These are phyloP conservation scores for Cymodocea nodosa DNA, from an alignment of 116 monocot genomes.

Conservation along the genomic window DNA sequence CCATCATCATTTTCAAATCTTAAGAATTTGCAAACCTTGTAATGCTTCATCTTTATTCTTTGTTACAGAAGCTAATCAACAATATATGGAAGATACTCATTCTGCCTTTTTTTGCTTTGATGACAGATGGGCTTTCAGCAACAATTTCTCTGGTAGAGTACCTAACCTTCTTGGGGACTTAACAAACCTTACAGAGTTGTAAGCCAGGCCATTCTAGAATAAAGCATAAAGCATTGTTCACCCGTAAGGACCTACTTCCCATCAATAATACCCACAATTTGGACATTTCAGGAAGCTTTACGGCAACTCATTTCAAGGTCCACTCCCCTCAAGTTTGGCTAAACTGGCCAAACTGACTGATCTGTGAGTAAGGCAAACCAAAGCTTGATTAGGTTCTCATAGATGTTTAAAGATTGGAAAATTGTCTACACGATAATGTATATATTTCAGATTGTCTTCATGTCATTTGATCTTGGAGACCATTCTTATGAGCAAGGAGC, in stretches of 20 bases:
- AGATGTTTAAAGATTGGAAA: too few species aligned
- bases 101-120: background rate
- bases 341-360: slow-evolving; percentile 29
- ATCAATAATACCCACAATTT: background rate
- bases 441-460: too few species aligned
- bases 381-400: too few species aligned
- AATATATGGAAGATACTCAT: background rate
- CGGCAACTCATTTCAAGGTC: slow-evolving; percentile 73
- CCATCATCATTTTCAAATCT: slow-evolving; percentile 7
- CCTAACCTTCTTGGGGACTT: slow-evolving; percentile 3
- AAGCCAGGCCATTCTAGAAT: background rate
- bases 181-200: background rate
- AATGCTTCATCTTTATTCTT: background rate
- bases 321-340: slow-evolving; percentile 58
- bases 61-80: background rate
- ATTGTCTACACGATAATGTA: too few species aligned
- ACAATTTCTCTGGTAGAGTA: slow-evolving; percentile 15
- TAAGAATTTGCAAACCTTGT: background rate
- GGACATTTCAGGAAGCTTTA: slow-evolving; percentile 49
- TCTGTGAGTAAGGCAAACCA: slow-evolving; percentile 27
- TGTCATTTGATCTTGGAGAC: too few species aligned
- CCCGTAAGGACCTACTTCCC: too few species aligned
- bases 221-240: too few species aligned
- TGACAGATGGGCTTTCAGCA: slow-evolving; percentile 11
- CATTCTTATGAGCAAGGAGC: too few species aligned